Evolutionary conservation across 495 filamentous ascomycete genomes (phyloP).

Genomic region (Trichoderma erinaceum): DNA sequence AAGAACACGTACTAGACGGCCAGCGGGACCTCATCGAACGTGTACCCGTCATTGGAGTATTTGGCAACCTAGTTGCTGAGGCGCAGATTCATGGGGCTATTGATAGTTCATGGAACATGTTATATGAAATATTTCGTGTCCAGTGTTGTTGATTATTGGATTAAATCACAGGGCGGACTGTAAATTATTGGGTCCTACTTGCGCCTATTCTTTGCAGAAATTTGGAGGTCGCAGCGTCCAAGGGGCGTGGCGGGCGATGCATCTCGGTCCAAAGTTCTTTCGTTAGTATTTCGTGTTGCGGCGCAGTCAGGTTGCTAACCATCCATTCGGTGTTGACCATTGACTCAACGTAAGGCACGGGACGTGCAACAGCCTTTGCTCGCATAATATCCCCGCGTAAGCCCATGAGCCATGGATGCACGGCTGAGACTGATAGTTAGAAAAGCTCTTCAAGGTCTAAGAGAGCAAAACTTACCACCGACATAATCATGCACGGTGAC

Average conservation of each 20-base stretch:
- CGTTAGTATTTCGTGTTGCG: neutral
- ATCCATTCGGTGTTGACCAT: constrained; percentile 16
- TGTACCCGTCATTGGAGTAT: too few species aligned
- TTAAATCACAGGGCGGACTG: neutral
- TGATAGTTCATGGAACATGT: too few species aligned
- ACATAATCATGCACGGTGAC: constrained; percentile 18
- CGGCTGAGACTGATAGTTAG: constrained; percentile 15
- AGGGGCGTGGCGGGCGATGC: neutral
- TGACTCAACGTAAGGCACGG: constrained; percentile 12
- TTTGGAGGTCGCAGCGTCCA: neutral
- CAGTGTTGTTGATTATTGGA: neutral
- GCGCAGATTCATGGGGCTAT: too few species aligned
- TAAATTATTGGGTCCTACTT: neutral
- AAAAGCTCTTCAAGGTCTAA: constrained; percentile 1
- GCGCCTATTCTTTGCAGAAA: neutral
- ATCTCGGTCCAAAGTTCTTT: neutral
- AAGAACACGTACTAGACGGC: too few species aligned
- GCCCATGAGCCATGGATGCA: constrained; percentile 20
- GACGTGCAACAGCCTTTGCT: constrained; percentile 17
- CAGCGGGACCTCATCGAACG: too few species aligned
- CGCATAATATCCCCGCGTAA: constrained; percentile 16
- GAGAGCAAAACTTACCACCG: constrained; percentile 14
- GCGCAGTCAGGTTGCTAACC: constrained; percentile 12
- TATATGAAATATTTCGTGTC: neutral
- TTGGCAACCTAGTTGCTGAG: too few species aligned